These are phyloP conservation scores for Fusarium longipes DNA, from an alignment of 2,329 filamentous ascomycete species.

Conservation along the genomic window DNA sequence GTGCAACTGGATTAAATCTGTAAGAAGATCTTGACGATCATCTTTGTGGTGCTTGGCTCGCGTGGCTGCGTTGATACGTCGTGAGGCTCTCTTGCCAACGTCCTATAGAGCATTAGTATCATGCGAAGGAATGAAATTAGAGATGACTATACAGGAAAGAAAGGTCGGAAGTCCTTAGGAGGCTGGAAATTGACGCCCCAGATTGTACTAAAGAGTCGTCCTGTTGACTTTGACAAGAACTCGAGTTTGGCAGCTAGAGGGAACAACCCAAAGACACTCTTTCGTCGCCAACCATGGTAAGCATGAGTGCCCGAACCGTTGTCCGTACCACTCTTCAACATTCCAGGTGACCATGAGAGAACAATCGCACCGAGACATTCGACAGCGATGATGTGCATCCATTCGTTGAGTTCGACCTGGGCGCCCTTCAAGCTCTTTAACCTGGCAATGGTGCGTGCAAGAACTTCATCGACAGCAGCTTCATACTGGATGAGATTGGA, in stretches of 20 bases:
- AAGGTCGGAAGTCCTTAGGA: conserved; percentile 57
- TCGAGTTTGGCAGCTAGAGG: conserved; percentile 56
- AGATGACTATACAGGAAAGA: conserved; percentile 58
- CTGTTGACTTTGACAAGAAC: conserved; percentile 51
- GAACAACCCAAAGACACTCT: conserved; percentile 64
- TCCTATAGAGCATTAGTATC: conserved; percentile 42
- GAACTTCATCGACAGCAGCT: conserved; percentile 54
- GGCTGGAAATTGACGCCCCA: conserved; percentile 61
- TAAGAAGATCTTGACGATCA: conserved; percentile 55
- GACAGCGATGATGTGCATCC: conserved; percentile 67
- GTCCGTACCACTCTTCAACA: conserved; percentile 58
- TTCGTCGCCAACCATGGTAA: conserved; percentile 63
- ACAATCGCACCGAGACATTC: conserved; percentile 63
- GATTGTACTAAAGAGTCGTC: conserved; percentile 54
- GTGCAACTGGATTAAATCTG: conserved; percentile 61
- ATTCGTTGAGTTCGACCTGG: conserved; percentile 62
- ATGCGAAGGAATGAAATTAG: accelerated
- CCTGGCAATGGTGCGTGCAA: conserved; percentile 51
- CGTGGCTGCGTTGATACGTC: conserved; percentile 50
- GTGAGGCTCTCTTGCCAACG: conserved; percentile 49
- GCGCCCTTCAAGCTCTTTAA: conserved; percentile 53
- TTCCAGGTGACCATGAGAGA: conserved; percentile 64
- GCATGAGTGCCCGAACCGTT: conserved; percentile 60
- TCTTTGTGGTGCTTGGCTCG: conserved; percentile 48
- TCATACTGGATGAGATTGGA: conserved; percentile 58